These are phyloP conservation scores for Parathielavia hyrcaniae DNA, from an alignment of 495 filamentous ascomycete species.

Conservation along the genomic window DNA sequence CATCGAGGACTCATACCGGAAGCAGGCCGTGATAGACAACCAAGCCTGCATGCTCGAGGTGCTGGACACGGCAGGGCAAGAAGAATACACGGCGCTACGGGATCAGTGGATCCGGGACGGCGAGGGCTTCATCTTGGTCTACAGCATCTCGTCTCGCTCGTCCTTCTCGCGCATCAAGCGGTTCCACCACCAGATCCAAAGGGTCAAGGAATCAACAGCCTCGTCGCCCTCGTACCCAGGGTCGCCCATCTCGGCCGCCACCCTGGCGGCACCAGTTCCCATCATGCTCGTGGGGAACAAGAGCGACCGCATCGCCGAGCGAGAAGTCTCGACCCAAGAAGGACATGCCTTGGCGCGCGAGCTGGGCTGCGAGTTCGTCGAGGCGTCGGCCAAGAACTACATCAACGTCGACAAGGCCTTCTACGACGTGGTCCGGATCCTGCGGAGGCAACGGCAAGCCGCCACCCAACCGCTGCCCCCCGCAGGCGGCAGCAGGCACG, in stretches of 20 bases:
- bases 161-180: constrained; percentile 91
- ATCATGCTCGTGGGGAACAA: constrained; percentile 99
- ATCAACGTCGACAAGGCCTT: constrained; percentile 99
- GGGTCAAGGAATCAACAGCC: constrained; percentile 89
- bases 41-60: constrained; percentile 98
- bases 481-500: constrained; percentile 30
- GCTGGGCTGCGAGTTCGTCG: constrained; percentile 93
- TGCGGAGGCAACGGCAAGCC: constrained; percentile 71
- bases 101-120: constrained; percentile 99
- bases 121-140: constrained; percentile 94
- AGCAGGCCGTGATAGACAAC: constrained; percentile 95
- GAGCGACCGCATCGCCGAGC: constrained; percentile 89
- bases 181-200: constrained; percentile 93
- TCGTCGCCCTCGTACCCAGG: constrained; percentile 67
- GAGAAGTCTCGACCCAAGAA: constrained; percentile 94
- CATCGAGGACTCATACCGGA: constrained; percentile 95
- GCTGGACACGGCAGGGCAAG: constrained; percentile 96
- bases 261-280: constrained; percentile 62
- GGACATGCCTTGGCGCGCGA: constrained; percentile 86
- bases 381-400: constrained; percentile 98
- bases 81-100: constrained; percentile 94
- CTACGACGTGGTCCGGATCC: constrained; percentile 89
- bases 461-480: constrained; percentile 38
- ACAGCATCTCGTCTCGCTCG: constrained; percentile 93
- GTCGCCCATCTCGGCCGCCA: constrained; percentile 48